A percentile compares a stretch with the other conserved stretches of the same genome.
Conservation (phyloP, 179 eudicot genomes). For the Beta lomatogona region DNA sequence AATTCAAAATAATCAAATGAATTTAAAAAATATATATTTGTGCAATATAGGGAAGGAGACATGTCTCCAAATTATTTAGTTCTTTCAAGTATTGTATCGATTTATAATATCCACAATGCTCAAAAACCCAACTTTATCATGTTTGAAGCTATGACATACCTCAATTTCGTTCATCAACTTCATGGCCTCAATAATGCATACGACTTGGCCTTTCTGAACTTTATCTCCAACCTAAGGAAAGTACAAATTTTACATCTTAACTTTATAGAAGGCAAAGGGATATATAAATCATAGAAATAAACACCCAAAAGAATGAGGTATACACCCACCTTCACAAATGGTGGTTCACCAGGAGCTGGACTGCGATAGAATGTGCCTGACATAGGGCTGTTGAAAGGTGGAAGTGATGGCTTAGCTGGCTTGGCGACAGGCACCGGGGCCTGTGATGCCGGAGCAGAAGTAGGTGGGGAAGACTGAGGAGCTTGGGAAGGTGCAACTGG, state of each 20-base stretch:
- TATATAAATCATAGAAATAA: background rate
- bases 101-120: background rate
- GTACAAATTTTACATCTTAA: background rate
- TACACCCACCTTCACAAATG: constrained; percentile 79
- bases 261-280: background rate
- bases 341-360: constrained; percentile 87
- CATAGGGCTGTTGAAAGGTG: constrained; percentile 89
- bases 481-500: constrained; percentile 37
- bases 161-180: constrained; percentile 98
- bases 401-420: constrained; percentile 63
- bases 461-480: constrained; percentile 36
- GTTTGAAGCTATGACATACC: constrained; percentile 40
- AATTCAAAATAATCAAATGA: no score
- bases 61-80: no score
- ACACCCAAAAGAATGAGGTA: background rate
- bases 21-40: no score
- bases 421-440: constrained; percentile 56
- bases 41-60: no score
- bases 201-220: constrained; percentile 86
- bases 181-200: constrained; percentile 99
- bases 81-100: background rate
- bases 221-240: constrained; percentile 80
- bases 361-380: constrained; percentile 91
- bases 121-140: background rate
- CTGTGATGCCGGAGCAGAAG: constrained; percentile 43